A percentile compares a stretch with the other conserved stretches of the same genome.
Conservation (phyloP, 805 yeast genomes). For the Candida endomychidarum region DNA sequence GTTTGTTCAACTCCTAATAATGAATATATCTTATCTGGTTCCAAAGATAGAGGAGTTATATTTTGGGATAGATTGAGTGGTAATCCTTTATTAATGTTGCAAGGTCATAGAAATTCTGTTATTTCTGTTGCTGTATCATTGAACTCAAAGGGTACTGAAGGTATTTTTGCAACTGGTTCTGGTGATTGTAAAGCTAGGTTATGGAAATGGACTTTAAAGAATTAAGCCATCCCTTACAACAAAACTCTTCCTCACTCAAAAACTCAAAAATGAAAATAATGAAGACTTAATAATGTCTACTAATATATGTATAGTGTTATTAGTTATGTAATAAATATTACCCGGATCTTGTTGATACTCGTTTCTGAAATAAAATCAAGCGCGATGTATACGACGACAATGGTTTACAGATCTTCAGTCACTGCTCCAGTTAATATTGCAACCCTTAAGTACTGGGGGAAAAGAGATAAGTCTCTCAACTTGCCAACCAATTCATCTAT, state of each 20-base stretch:
- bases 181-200: constrained; percentile 98
- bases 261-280: too few relatives aligned
- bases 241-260: too few relatives aligned
- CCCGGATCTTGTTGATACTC: constrained; percentile 4
- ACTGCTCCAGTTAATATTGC: constrained; percentile 99
- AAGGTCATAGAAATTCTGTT: constrained; percentile 95
- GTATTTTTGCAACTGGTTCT: constrained; percentile 93
- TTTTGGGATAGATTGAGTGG: constrained; percentile 95
- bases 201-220: constrained; percentile 77
- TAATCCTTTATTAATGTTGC: constrained; percentile 90
- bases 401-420: constrained; percentile 68
- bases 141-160: constrained; percentile 67
- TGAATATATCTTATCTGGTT: constrained; percentile 87
- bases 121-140: constrained; percentile 92
- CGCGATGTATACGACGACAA: constrained; percentile 5
- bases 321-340: constrained; percentile 9
- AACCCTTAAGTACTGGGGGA: constrained; percentile 98
- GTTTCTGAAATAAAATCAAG: too few relatives aligned
- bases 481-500: constrained; percentile 96
- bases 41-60: constrained; percentile 95
- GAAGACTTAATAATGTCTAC: constrained; percentile 1
- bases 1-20: constrained; percentile 94
- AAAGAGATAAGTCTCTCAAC: constrained; percentile 83
- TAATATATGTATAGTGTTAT: constrained; percentile 6
- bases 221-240: constrained; percentile 2